These are phyloP conservation scores for Hypholoma sublateritium DNA, from an alignment of 768 basidiomycete species.

Conservation along the genomic window DNA sequence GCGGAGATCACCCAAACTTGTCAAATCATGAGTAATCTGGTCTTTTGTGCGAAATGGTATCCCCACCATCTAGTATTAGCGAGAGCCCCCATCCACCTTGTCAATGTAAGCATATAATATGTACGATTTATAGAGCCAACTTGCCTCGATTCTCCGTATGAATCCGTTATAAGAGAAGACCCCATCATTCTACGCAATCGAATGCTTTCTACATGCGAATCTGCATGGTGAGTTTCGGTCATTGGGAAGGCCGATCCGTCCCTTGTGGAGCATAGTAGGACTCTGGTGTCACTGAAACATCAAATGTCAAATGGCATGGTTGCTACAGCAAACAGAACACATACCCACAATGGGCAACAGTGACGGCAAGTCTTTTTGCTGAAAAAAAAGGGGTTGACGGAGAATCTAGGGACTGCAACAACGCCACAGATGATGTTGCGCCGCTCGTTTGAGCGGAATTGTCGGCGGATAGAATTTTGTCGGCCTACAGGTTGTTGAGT, in stretches of 20 bases:
- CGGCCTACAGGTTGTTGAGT: constrained; percentile 49
- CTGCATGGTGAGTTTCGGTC: constrained; percentile 97
- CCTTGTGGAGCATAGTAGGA: constrained; percentile 74
- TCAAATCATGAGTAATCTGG: neutral
- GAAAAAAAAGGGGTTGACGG: constrained; percentile 84
- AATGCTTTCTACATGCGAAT: constrained; percentile 81
- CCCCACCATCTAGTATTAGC: constrained; percentile 87
- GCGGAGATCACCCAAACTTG: constrained; percentile 82
- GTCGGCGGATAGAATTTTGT: constrained; percentile 69
- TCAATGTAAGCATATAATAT: neutral
- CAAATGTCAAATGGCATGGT: neutral
- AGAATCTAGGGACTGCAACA: constrained; percentile 87
- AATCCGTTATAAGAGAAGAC: constrained; percentile 86
- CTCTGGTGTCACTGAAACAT: constrained; percentile 78
- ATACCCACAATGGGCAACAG: constrained; percentile 94
- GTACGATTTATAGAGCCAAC: constrained; percentile 4
- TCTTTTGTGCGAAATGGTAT: neutral
- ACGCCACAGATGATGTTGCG: constrained; percentile 86
- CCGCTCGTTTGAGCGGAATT: constrained; percentile 75
- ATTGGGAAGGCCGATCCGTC: constrained; percentile 78
- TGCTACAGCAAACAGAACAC: neutral
- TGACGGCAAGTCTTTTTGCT: constrained; percentile 71
- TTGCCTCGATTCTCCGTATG: constrained; percentile 89
- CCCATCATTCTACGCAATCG: constrained; percentile 90
- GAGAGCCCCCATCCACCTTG: constrained; percentile 92